Evolutionary conservation across 352 stramenopile species (phyloP), one percentile per base, ranked within the genome.

Genomic region (Globisporangium paroecandrum): DNA sequence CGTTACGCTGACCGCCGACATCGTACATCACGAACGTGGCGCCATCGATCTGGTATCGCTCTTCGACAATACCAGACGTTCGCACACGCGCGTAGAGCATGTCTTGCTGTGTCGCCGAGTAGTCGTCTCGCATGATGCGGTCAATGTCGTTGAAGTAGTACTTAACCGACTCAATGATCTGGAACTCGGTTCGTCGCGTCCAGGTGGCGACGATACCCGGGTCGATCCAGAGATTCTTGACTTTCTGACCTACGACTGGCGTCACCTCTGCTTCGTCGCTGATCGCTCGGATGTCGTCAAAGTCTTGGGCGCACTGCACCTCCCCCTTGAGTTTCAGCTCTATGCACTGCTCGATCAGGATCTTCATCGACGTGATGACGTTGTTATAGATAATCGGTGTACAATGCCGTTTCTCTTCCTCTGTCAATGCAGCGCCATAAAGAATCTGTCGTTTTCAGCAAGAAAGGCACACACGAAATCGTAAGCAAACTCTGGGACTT

Each of bases 1-100:
- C 96, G 75, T 98, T 98, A 59, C 96, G 85, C 78, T 99, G 96
- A 8, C 96, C 96, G 55, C 96, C 96, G 25, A 98, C 95, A 74
- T 99, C 96, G 77, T 98, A 98, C 91, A 98, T 98, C 72, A 98
- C 93, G 72, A 98, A 98, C n/a, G 97, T 94, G 27, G 95, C 95
- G 49, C 90, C 91, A 70, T 98, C 94, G 69, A 98, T 98, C 62
- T 97, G 84, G 76, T 98, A 98, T 68, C 90, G 87, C 72, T 98
- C 94, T 68, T 97, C 97, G 47, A 99, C 94, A 49, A 99, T 98
- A 57, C 95, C 95, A 2, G 89, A 98, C 47, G 96, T 99, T 61
- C 95, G 83, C 57, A 98, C 94, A 58, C 95, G 93, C n/a, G 95
- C 94, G 70, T 97, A 95, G 27, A 99, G 81, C 77, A 98, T 98